Conservation (phyloP, 345 rosid genomes). For the Linum lewisii region DNA sequence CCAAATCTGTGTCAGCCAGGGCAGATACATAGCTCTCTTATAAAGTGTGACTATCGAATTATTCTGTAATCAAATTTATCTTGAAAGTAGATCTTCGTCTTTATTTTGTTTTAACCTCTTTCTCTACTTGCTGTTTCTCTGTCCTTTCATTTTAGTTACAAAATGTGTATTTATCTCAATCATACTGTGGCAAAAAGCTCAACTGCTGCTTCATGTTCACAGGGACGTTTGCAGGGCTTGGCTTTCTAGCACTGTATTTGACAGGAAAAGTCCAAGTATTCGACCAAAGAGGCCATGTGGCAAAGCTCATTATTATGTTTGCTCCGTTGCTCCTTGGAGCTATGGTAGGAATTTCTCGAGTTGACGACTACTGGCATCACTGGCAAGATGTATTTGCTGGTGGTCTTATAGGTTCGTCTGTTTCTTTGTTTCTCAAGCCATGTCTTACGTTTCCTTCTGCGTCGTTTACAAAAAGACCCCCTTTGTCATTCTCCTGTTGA, state of each 20-base stretch:
- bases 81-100: too few relatives aligned
- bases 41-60: neutral
- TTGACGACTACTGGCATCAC: slow-evolving; percentile 97
- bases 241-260: slow-evolving; percentile 60
- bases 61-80: neutral
- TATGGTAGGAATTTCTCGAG: slow-evolving; percentile 72
- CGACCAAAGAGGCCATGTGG: slow-evolving; percentile 79
- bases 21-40: neutral
- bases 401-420: slow-evolving; percentile 59
- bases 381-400: slow-evolving; percentile 97
- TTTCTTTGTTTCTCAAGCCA: neutral
- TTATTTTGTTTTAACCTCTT: too few relatives aligned
- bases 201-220: slow-evolving; percentile 24
- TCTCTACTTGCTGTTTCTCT: neutral
- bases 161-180: neutral
- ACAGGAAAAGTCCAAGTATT: slow-evolving; percentile 72
- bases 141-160: neutral
- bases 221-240: slow-evolving; percentile 94
- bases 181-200: neutral
- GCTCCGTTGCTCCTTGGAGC: slow-evolving; percentile 71
- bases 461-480: neutral
- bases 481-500: neutral
- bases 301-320: slow-evolving; percentile 72
- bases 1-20: neutral
- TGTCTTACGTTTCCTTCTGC: neutral